Evolutionary conservation across 2,329 filamentous ascomycete species (phyloP).

Genomic region (Dothideomycetes sp.): DNA sequence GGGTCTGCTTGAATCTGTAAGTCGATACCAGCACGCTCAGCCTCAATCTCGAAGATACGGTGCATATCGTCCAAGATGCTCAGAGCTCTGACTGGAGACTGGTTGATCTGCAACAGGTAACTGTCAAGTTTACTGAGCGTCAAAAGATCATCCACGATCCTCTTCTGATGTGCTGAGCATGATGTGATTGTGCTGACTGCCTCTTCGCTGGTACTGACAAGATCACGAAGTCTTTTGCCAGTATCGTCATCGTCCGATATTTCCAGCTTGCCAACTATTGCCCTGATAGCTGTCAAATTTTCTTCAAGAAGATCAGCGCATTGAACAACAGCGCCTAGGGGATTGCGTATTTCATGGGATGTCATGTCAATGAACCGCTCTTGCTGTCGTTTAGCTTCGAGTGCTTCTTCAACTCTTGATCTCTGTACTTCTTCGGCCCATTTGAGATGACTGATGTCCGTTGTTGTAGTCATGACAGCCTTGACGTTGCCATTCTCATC

Average conservation of each 20-base stretch:
- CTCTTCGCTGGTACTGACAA: constrained; percentile 25
- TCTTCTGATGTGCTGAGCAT: constrained; percentile 39
- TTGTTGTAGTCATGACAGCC: constrained; percentile 35
- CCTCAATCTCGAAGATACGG: constrained; percentile 28
- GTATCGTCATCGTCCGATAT: constrained; percentile 15
- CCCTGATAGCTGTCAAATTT: constrained; percentile 12
- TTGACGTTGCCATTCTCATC: constrained; percentile 26
- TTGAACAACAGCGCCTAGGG: constrained; percentile 16
- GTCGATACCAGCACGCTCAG: constrained; percentile 22
- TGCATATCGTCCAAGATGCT: constrained; percentile 21
- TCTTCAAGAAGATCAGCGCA: constrained; percentile 17
- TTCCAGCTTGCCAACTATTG: constrained; percentile 4
- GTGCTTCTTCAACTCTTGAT: constrained; percentile 22
- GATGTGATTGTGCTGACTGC: constrained; percentile 36
- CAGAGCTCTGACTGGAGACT: constrained; percentile 16
- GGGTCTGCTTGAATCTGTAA: constrained; percentile 12
- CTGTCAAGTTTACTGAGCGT: constrained; percentile 39
- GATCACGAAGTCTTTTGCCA: constrained; percentile 17
- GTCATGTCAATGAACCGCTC: constrained; percentile 31
- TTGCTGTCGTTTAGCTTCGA: constrained; percentile 15
- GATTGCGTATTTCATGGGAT: constrained; percentile 29
- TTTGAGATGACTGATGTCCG: constrained; percentile 37
- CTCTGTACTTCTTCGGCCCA: constrained; percentile 34
- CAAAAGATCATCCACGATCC: constrained; percentile 40
- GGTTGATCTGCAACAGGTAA: constrained; percentile 29